A percentile compares a stretch with the other conserved stretches of the same genome.
Evolutionary conservation across 345 rosid genomes (phyloP).

Genomic region (Eucalyptus virginea): DNA sequence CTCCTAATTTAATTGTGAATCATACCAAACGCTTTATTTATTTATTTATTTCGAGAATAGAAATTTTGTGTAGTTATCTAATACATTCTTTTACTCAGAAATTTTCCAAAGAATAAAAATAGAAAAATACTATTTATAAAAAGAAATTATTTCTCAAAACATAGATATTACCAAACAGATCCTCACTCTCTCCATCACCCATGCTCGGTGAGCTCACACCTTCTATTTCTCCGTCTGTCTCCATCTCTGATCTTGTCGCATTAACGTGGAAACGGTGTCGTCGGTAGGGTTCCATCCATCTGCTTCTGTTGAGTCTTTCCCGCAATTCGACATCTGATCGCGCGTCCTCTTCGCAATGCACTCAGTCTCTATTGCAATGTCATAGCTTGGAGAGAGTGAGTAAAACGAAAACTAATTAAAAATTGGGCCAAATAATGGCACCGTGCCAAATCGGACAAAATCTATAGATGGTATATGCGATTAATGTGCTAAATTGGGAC

Average conservation of each 20-base stretch:
- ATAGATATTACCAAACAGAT: accelerated
- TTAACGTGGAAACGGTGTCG: background rate
- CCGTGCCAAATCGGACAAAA: background rate
- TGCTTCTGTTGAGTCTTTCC: background rate
- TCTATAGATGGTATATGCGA: background rate
- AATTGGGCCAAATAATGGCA: background rate
- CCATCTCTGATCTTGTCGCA: background rate
- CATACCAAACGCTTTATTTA: accelerated
- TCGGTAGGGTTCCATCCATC: background rate
- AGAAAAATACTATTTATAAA: accelerated
- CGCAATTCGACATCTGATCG: background rate
- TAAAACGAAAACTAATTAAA: background rate
- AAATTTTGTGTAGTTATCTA: accelerated
- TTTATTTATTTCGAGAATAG: no score
- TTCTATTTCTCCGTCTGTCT: background rate
- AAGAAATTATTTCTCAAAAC: accelerated
- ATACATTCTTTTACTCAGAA: accelerated
- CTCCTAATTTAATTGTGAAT: no score
- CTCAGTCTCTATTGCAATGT: background rate
- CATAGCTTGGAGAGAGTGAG: background rate
- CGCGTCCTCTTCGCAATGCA: background rate
- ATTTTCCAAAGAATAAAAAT: no score
- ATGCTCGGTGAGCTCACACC: background rate
- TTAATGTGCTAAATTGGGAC: background rate
- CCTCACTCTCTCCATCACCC: background rate